phyloP scores from a whole-genome alignment of 192 early-diverging fungal species.

The Dissophora ornata region DNA sequence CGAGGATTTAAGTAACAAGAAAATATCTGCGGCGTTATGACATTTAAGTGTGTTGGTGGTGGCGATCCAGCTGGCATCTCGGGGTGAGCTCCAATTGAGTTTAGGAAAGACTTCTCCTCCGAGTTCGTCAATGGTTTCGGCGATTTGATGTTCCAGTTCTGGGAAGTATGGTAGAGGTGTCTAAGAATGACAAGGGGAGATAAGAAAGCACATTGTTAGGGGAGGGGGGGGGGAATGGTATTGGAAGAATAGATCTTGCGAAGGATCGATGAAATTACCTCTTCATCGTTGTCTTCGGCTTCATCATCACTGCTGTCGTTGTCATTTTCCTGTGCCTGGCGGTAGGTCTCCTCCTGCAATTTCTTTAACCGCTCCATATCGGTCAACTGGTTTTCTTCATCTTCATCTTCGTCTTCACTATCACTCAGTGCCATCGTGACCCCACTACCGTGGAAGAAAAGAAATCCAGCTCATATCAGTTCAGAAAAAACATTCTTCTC shows the following conservation, averaged over 20 bases:
- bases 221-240: too few relatives aligned
- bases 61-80: slow-evolving; percentile 94
- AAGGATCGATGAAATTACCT: slow-evolving; percentile 7
- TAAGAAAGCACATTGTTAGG: not conserved
- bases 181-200: slow-evolving; percentile 6
- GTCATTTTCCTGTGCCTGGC: slow-evolving; percentile 7
- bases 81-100: slow-evolving; percentile 95
- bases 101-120: slow-evolving; percentile 92
- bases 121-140: slow-evolving; percentile 71
- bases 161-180: slow-evolving; percentile 67
- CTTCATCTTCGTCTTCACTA: slow-evolving; percentile 29
- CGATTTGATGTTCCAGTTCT: slow-evolving; percentile 70
- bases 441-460: slow-evolving; percentile 21
- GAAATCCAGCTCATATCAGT: not conserved
- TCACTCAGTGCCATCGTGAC: slow-evolving; percentile 35
- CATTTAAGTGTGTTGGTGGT: slow-evolving; percentile 84
- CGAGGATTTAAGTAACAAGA: slow-evolving; percentile 89
- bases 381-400: slow-evolving; percentile 9
- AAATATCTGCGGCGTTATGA: slow-evolving; percentile 80
- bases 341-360: slow-evolving; percentile 14
- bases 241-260: too few relatives aligned
- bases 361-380: slow-evolving; percentile 38
- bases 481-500: not conserved
- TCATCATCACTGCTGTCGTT: slow-evolving; percentile 37
- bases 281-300: slow-evolving; percentile 58